Conservation (phyloP, 371 early-diverging fungal species). For the Blastocladiella emersonii region DNA sequence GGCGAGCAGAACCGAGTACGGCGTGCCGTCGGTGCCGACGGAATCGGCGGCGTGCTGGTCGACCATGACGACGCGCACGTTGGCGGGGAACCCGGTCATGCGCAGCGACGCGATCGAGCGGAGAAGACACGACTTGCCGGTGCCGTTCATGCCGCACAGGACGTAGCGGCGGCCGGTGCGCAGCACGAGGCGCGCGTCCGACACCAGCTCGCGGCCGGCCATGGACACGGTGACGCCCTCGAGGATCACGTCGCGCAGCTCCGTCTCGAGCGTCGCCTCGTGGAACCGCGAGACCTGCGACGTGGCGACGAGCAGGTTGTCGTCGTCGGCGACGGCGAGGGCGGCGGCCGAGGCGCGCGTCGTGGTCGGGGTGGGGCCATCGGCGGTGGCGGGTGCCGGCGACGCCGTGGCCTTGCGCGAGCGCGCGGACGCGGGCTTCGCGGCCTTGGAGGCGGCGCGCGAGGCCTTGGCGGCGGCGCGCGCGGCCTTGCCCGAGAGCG, state of each 20-base stretch:
- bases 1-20: slow-evolving; percentile 52
- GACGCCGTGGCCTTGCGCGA: too few relatives aligned
- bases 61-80: slow-evolving; percentile 61
- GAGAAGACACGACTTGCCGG: slow-evolving; percentile 80
- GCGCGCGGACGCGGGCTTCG: too few relatives aligned
- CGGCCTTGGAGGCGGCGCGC: too few relatives aligned
- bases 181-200: slow-evolving; percentile 46
- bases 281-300: slow-evolving; percentile 81
- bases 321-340: neutral
- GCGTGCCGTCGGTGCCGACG: slow-evolving; percentile 25
- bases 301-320: slow-evolving; percentile 45
- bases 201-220: slow-evolving; percentile 38
- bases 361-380: too few relatives aligned
- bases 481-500: too few relatives aligned
- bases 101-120: slow-evolving; percentile 49
- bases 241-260: slow-evolving; percentile 50
- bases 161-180: slow-evolving; percentile 52
- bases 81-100: slow-evolving; percentile 66
- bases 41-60: slow-evolving; percentile 50
- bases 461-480: too few relatives aligned
- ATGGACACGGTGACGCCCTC: slow-evolving; percentile 57
- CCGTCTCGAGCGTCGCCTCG: slow-evolving; percentile 56
- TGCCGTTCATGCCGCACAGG: slow-evolving; percentile 75
- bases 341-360: too few relatives aligned
- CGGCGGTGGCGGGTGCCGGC: too few relatives aligned